These are phyloP conservation scores for Fusarium tjaetaba DNA, from an alignment of 2,329 filamentous ascomycete genomes.

Conservation along the genomic window DNA sequence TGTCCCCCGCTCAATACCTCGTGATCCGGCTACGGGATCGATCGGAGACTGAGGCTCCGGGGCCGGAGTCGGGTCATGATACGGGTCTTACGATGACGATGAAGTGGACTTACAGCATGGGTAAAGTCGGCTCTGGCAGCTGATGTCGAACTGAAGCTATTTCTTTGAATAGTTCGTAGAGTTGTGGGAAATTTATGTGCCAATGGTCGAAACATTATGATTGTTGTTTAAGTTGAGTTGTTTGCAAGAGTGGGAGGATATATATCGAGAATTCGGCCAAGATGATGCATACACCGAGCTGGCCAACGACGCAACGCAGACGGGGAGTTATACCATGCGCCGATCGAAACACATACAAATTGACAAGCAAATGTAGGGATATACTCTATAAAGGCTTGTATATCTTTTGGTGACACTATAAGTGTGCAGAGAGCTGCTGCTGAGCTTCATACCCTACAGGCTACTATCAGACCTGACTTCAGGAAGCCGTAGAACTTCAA, in stretches of 20 bases:
- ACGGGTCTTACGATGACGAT: conserved; percentile 4
- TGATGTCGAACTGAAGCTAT: conserved; percentile 51
- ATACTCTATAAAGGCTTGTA: background rate
- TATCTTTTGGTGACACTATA: background rate
- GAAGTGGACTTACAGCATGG: conserved; percentile 52
- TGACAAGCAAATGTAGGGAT: fast-evolving
- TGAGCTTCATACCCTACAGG: background rate
- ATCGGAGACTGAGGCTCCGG: conserved; percentile 11
- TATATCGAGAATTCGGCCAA: background rate
- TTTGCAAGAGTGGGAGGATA: background rate
- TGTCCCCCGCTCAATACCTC: background rate
- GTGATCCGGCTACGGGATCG: conserved; percentile 4
- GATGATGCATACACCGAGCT: conserved; percentile 2
- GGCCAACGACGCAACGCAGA: conserved; percentile 3
- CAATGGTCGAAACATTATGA: conserved; percentile 29
- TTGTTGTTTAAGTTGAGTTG: conserved; percentile 4
- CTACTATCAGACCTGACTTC: background rate
- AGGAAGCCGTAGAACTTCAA: background rate
- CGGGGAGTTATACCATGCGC: background rate
- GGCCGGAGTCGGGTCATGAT: conserved; percentile 14
- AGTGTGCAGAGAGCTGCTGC: background rate
- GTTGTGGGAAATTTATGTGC: background rate
- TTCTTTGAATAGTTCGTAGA: conserved; percentile 16
- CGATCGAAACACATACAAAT: background rate
- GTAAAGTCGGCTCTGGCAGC: conserved; percentile 54